A percentile compares a stretch with the other conserved stretches of the same genome.
Evolutionary conservation across 2,329 filamentous ascomycete species (phyloP).

Genomic region (Coniella vitis): DNA sequence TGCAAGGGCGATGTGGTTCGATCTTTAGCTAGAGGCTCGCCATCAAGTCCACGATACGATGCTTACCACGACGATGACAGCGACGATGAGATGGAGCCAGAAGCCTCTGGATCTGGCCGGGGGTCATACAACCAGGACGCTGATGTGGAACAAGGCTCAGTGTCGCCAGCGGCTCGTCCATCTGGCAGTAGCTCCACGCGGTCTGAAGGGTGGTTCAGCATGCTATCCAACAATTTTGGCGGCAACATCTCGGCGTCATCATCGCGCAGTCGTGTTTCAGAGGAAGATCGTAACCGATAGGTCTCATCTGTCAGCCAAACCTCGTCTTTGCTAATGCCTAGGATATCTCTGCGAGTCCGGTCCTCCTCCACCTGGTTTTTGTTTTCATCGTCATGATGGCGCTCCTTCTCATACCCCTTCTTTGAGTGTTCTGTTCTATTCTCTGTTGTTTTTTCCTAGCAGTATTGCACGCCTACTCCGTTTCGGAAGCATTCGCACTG

Average conservation of each 20-base stretch:
- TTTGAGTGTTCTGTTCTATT: background rate
- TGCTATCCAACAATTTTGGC: constrained; percentile 14
- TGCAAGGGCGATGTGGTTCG: constrained; percentile 95
- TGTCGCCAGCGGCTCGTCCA: constrained; percentile 19
- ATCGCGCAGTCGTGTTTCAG: constrained; percentile 1
- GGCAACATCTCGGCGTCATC: constrained; percentile 7
- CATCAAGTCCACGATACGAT: constrained; percentile 46
- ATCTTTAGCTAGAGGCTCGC: constrained; percentile 49
- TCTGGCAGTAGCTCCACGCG: constrained; percentile 1
- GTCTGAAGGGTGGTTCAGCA: constrained; percentile 9
- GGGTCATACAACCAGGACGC: constrained; percentile 22
- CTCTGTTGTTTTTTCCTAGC: constrained; percentile 3
- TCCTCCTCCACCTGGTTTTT: too few relatives aligned
- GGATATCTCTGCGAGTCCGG: too few relatives aligned
- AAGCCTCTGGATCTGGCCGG: constrained; percentile 14
- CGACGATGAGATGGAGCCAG: constrained; percentile 32
- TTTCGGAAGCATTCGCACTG: background rate
- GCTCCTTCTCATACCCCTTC: background rate
- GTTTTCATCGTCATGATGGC: background rate
- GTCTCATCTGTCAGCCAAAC: too few relatives aligned
- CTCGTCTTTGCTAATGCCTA: too few relatives aligned
- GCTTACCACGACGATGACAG: constrained; percentile 45
- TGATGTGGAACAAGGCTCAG: constrained; percentile 39
- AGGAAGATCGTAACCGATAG: constrained; percentile 14
- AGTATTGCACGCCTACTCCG: constrained; percentile 5